Percentiles rank a stretch among this genome's conserved stretches.
These are phyloP conservation scores for Aquilaria agallochum DNA, from an alignment of 441 rosid species.

Conservation along the genomic window DNA sequence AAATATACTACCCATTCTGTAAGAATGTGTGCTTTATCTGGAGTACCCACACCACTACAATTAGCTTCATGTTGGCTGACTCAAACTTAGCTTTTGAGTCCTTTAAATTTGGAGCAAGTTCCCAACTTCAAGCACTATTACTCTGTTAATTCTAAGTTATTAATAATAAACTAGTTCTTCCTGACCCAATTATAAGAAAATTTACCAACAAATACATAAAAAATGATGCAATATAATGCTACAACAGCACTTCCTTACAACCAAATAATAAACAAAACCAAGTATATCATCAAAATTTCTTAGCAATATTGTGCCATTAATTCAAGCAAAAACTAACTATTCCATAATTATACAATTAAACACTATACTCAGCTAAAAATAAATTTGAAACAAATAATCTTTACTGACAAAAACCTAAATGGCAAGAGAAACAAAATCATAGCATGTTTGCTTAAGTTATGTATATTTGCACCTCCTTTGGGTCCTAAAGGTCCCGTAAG, in stretches of 20 bases:
- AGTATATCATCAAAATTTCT: neutral
- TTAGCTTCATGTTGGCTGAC: constrained; percentile 69
- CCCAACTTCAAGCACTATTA: constrained; percentile 58
- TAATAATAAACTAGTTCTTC: neutral
- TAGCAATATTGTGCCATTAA: too few species aligned
- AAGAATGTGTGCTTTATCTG: constrained; percentile 73
- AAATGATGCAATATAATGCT: constrained; percentile 74
- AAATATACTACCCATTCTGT: constrained; percentile 50
- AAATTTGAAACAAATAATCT: too few species aligned
- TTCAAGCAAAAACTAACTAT: too few species aligned
- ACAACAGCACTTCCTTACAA: constrained; percentile 71
- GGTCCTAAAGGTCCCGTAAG: constrained; percentile 83
- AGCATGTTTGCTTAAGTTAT: too few species aligned
- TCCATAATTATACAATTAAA: too few species aligned
- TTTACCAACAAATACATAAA: constrained; percentile 83
- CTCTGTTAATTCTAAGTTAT: neutral
- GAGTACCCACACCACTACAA: constrained; percentile 83
- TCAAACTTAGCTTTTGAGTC: constrained; percentile 63
- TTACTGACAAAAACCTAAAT: too few species aligned
- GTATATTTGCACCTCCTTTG: constrained; percentile 33
- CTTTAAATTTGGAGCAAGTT: constrained; percentile 64
- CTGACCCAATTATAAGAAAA: neutral
- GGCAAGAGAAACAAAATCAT: too few species aligned
- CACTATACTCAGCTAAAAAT: too few species aligned
- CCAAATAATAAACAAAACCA: neutral